Conservation (phyloP, 257 asterid genomes). For the Penstemon barbatus region DNA sequence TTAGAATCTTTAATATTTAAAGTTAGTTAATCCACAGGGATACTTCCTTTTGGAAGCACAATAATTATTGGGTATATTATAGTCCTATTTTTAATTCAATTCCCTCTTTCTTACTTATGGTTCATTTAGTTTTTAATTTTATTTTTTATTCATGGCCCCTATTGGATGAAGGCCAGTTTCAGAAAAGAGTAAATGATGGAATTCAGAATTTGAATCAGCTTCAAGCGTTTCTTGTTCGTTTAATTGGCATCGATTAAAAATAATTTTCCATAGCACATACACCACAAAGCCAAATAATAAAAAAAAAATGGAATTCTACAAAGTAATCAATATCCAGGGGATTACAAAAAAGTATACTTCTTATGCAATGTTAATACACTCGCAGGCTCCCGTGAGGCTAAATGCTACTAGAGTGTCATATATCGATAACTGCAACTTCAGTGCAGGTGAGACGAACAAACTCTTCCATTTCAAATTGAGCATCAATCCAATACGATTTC, state of each 20-base stretch:
- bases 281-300: slow-evolving; percentile 14
- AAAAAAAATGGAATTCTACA: slow-evolving; percentile 16
- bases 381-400: slow-evolving; percentile 23
- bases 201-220: no score
- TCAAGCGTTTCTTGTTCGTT: no score
- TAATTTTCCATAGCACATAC: slow-evolving; percentile 2
- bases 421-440: slow-evolving; percentile 18
- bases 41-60: neutral
- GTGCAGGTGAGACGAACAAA: slow-evolving; percentile 11
- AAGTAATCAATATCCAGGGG: slow-evolving; percentile 17
- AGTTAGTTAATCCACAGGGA: neutral
- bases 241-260: neutral
- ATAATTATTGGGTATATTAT: neutral
- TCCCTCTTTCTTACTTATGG: no score
- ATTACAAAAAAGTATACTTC: slow-evolving; percentile 25
- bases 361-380: slow-evolving; percentile 25
- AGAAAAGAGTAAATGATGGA: no score
- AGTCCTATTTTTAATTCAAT: no score
- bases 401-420: slow-evolving; percentile 16
- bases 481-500: slow-evolving; percentile 11
- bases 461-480: slow-evolving; percentile 12
- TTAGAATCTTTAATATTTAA: neutral
- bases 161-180: no score
- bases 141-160: no score
- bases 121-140: no score